Evolutionary conservation across 805 yeast genomes (phyloP), one percentile per base, ranked within the genome.

Genomic region (Metschnikowia reukaufii): DNA sequence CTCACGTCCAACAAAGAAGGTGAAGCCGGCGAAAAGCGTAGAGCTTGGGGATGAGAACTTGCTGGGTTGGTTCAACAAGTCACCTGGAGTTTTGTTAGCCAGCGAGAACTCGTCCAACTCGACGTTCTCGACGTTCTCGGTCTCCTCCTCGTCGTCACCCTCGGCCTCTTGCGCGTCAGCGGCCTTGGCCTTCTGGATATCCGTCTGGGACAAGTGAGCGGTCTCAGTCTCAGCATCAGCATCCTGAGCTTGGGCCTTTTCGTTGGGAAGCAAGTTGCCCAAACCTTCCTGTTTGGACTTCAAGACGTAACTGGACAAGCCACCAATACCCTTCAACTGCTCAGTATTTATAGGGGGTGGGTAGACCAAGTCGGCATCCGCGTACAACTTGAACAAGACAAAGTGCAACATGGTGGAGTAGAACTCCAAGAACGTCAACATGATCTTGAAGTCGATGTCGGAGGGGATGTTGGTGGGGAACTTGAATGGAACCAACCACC

Each of bases 401-500:
- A 94, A 94, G 63, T 90, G 96, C 61, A 91, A 70, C 58, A 94
- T 72, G 20, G 98, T 92, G 16, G 96, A 84, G 72, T 94, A 94
- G 69, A 94, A 91, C 71, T 94, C 99, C 63, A 94, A 78, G 70
- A 94, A 94, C 1, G 98, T 92, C 62, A 89, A 76, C 99, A 94
- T 94, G 73, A 94, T 89, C 68, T 94, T 81, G 76, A 94, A 92
- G 70, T 94, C 99, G 49, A 94, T 83, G 67, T 94, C 98, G 37
- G 85, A 70, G 39, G 99, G 98, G 57, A 94, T 86, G 67, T 87
- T 87, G 67, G 92, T 96, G 16, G 99, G 97, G 74, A 91, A 94
- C 68, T 90, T 94, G 79, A 85, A 94, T 19, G 99, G 99, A 39
- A 89, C 96, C 50, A 94, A 81, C 99, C 99, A 94, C 70, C 92